A percentile compares a stretch with the other conserved stretches of the same genome.
Evolutionary conservation across 2,329 filamentous ascomycete genomes (phyloP).

Genomic region (Penicillium sp.): DNA sequence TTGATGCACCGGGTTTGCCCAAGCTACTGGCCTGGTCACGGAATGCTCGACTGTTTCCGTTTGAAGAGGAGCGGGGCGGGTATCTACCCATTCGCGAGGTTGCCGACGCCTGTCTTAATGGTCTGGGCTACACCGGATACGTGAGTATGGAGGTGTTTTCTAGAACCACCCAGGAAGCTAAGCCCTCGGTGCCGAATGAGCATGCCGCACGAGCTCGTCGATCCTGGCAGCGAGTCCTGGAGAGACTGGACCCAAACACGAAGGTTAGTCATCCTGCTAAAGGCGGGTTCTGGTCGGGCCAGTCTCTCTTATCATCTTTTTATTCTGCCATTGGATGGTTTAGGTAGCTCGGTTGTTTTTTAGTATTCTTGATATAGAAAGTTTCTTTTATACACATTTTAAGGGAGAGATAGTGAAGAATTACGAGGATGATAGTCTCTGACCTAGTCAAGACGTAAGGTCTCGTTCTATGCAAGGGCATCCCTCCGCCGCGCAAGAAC

Average conservation of each 20-base stretch:
- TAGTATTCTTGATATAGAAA: not conserved
- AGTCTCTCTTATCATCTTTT: not conserved
- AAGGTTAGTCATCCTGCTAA: not conserved
- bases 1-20: slow-evolving; percentile 55
- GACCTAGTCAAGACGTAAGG: not conserved
- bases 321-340: not conserved
- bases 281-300: not conserved
- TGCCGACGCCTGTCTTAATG: slow-evolving; percentile 55
- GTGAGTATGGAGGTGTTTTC: slow-evolving; percentile 68
- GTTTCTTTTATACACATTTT: not conserved
- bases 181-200: slow-evolving; percentile 51
- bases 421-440: not conserved
- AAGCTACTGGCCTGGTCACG: slow-evolving; percentile 70
- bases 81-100: slow-evolving; percentile 64
- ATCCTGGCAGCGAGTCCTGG: slow-evolving; percentile 18
- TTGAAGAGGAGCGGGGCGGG: slow-evolving; percentile 56
- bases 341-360: not conserved
- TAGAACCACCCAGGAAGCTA: slow-evolving; percentile 50
- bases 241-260: slow-evolving; percentile 6
- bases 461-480: not conserved
- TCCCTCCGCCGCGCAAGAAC: not conserved
- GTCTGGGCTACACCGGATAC: slow-evolving; percentile 62
- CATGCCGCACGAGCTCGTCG: slow-evolving; percentile 47
- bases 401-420: not conserved
- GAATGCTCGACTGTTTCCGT: slow-evolving; percentile 66